These are phyloP conservation scores for Biscogniauxia sp. DNA, from an alignment of 2,329 filamentous ascomycete species.

Conservation along the genomic window DNA sequence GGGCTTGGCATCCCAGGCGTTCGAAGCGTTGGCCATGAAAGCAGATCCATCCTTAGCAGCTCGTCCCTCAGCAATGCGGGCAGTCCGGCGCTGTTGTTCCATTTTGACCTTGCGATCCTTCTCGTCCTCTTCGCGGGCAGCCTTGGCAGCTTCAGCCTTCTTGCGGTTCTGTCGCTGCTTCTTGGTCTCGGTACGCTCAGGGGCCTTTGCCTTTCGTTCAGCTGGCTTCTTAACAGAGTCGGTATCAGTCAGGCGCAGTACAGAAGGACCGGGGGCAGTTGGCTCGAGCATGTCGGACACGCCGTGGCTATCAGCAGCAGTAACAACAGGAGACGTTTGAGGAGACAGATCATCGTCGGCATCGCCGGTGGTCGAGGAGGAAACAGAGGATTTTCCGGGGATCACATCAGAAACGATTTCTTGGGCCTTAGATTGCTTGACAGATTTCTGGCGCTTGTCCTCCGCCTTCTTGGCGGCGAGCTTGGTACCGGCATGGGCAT, in stretches of 20 bases:
- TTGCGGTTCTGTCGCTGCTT: slow-evolving; percentile 91
- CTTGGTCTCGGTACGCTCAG: slow-evolving; percentile 77
- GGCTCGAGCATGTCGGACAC: slow-evolving; percentile 92
- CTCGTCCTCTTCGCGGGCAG: slow-evolving; percentile 73
- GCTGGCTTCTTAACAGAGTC: slow-evolving; percentile 63
- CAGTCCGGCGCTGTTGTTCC: slow-evolving; percentile 80
- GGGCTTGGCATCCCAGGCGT: slow-evolving; percentile 41
- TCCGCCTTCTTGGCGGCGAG: slow-evolving; percentile 51
- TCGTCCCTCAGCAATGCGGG: slow-evolving; percentile 78
- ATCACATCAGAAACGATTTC: slow-evolving; percentile 43
- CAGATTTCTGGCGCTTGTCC: slow-evolving; percentile 65
- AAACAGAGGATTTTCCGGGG: slow-evolving; percentile 52
- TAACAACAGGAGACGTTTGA: slow-evolving; percentile 61
- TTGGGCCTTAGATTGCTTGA: slow-evolving; percentile 66
- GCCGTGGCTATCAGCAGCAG: slow-evolving; percentile 60
- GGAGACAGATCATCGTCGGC: slow-evolving; percentile 80
- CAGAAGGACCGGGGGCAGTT: slow-evolving; percentile 62
- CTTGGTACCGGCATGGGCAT: slow-evolving; percentile 67
- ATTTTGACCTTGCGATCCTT: slow-evolving; percentile 70
- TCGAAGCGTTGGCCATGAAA: slow-evolving; percentile 47
- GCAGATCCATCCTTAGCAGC: slow-evolving; percentile 76
- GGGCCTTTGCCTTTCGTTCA: slow-evolving; percentile 59
- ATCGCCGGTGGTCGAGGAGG: slow-evolving; percentile 71
- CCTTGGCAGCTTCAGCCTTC: slow-evolving; percentile 81
- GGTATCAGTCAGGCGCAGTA: slow-evolving; percentile 74